Percentiles rank a stretch among this genome's conserved stretches.
These are phyloP conservation scores for Lanmaoa pseudosensibilis DNA, from an alignment of 768 basidiomycete species.

Conservation along the genomic window DNA sequence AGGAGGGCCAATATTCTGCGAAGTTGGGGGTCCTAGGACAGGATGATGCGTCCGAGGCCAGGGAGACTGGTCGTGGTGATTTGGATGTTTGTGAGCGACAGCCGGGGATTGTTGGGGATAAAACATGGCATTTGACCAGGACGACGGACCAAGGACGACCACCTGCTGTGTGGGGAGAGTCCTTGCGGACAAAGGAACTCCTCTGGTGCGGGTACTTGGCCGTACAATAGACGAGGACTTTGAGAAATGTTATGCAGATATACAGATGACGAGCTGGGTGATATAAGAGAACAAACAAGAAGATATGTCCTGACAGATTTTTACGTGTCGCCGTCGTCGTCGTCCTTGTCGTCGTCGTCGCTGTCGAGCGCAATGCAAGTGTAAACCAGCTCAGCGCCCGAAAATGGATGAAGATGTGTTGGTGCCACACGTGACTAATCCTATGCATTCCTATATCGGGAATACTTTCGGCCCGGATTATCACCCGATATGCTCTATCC, in stretches of 20 bases:
- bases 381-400: conserved; percentile 28
- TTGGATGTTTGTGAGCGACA: conserved; percentile 72
- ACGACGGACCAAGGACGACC: conserved; percentile 4
- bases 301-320: conserved; percentile 16
- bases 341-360: conserved; percentile 13
- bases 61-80: conserved; percentile 72
- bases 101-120: conserved; percentile 84
- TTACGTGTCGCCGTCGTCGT: conserved; percentile 16
- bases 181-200: conserved; percentile 12
- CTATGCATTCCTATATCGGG: conserved; percentile 11
- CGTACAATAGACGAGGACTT: conserved; percentile 1
- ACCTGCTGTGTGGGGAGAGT: conserved; percentile 2
- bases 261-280: conserved; percentile 12
- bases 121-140: conserved; percentile 62
- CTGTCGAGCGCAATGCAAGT: conserved; percentile 17
- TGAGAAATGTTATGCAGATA: conserved; percentile 1
- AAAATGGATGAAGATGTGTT: conserved; percentile 21
- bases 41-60: conserved; percentile 67
- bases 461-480: conserved; percentile 12
- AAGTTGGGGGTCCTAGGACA: conserved; percentile 46
- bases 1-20: conserved; percentile 54
- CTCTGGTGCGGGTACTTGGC: conserved; percentile 4
- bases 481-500: not conserved
- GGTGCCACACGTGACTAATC: conserved; percentile 22
- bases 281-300: conserved; percentile 17